phyloP scores from a whole-genome alignment of 2,329 filamentous ascomycete genomes.

The Boeremia lycopersici region DNA sequence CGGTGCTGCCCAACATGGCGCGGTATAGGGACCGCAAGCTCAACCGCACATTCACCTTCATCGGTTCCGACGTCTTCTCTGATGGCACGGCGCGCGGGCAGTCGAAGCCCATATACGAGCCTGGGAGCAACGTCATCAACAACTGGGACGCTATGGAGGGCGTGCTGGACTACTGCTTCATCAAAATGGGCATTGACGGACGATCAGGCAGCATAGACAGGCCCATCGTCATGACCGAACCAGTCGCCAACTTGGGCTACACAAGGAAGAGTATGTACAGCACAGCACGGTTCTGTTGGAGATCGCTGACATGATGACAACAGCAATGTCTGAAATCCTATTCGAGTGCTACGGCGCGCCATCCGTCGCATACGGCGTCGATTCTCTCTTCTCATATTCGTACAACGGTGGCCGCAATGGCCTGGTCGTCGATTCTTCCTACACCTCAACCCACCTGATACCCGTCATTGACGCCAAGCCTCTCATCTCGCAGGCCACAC shows the following conservation, averaged over 20 bases:
- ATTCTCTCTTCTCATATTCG: conserved; percentile 93
- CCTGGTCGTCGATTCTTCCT: conserved; percentile 87
- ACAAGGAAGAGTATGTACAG: conserved; percentile 76
- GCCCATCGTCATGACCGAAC: conserved; percentile 93
- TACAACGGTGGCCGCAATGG: conserved; percentile 90
- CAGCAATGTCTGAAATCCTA: conserved; percentile 95
- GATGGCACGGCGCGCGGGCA: conserved; percentile 93
- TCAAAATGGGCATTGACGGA: conserved; percentile 87
- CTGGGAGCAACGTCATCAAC: conserved; percentile 86
- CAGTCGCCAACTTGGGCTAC: conserved; percentile 88
- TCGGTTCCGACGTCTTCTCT: conserved; percentile 90
- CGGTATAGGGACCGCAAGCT: conserved; percentile 95
- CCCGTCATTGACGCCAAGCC: conserved; percentile 88
- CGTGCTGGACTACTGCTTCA: conserved; percentile 89
- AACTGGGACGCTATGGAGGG: conserved; percentile 99
- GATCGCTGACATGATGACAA: conserved; percentile 31
- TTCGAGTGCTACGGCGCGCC: conserved; percentile 96
- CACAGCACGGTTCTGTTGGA: background rate
- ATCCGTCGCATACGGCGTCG: conserved; percentile 90
- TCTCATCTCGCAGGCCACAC: conserved; percentile 80
- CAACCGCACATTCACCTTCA: conserved; percentile 88
- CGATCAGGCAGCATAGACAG: conserved; percentile 76
- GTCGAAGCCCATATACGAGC: conserved; percentile 88
- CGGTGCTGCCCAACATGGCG: conserved; percentile 87
- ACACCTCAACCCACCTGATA: conserved; percentile 93